Evolutionary conservation across 495 filamentous ascomycete species (phyloP), one percentile per base, ranked within the genome.

Genomic region (Durotheca rogersii): DNA sequence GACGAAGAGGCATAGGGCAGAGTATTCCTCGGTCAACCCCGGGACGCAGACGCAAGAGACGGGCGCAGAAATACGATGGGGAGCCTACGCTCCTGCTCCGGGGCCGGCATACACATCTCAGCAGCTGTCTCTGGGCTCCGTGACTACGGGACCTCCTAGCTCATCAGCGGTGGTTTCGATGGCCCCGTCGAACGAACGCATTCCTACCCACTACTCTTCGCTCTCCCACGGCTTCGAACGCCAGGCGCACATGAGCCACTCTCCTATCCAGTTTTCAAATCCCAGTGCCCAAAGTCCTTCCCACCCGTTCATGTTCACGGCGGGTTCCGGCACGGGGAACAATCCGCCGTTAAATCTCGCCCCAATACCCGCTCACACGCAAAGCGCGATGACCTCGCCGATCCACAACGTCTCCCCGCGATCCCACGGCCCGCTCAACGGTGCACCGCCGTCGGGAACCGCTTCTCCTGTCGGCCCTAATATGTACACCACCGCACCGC

Each of bases 381-480:
- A 66, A 14, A 44, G 38, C 36, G 43, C 56, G 7, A 58, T 66
- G 56, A 50, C 45, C 38, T 63, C 62, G 10, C 62, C 62, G 17
- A 56, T 66, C 50, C 56, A 61, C 34, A 57, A 57, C 29, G 61
- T 61, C 7, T 63, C 62, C 7, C 62, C 62, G 5, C 56, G 62
- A 27, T 56, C 60, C 23, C 60, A 63, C 14, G 47, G 42, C 14
- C 60, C 60, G 11, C 30, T 58, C 3, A 53, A 58, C 39, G 46
- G 51, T 15, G 62, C 62, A 17, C 61, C 62, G 12, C 57, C 57
- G 3, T 56, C 57, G 11, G 57, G 44, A 43, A 60, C 51, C 18
- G 57, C 57, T 4, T 66, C 62, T 20, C 62, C 62, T 43, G 60
- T 66, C 11, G 62, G 62, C 17, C 56, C 60, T 32, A 66, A 61